These are phyloP conservation scores for Curvularia lunata DNA, from an alignment of 2,329 filamentous ascomycete genomes.

Conservation along the genomic window DNA sequence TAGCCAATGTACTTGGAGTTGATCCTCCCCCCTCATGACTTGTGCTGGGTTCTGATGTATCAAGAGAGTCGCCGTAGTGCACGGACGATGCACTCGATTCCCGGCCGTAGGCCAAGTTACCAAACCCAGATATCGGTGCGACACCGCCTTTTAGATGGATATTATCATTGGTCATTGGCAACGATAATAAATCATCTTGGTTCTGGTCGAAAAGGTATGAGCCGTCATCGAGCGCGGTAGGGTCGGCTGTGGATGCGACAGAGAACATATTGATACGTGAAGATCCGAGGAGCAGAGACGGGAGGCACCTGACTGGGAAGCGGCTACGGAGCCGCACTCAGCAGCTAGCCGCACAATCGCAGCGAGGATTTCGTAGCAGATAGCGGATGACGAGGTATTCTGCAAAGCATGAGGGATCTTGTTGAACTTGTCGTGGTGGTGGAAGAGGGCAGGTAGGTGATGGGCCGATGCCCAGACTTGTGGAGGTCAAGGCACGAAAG, in stretches of 20 bases:
- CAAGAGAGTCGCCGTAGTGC: slow-evolving; percentile 47
- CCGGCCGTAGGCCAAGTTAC: slow-evolving; percentile 47
- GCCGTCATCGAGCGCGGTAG: slow-evolving; percentile 44
- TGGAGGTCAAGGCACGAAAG: slow-evolving; percentile 38
- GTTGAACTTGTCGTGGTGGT: slow-evolving; percentile 40
- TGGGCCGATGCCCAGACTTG: slow-evolving; percentile 23
- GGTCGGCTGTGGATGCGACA: slow-evolving; percentile 42
- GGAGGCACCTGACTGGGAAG: slow-evolving; percentile 40
- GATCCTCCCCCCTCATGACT: slow-evolving; percentile 44
- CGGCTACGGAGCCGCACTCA: slow-evolving; percentile 27
- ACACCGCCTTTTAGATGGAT: slow-evolving; percentile 43
- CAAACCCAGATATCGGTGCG: slow-evolving; percentile 42
- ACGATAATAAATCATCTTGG: slow-evolving; percentile 41
- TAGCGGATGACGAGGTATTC: slow-evolving; percentile 20
- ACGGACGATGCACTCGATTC: slow-evolving; percentile 50
- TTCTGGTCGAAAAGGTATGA: slow-evolving; percentile 44
- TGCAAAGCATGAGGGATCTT: slow-evolving; percentile 35
- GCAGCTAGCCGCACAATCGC: slow-evolving; percentile 29
- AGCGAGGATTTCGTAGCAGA: slow-evolving; percentile 18
- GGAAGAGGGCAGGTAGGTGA: slow-evolving; percentile 29
- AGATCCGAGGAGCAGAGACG: slow-evolving; percentile 24
- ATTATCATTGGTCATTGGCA: slow-evolving; percentile 43
- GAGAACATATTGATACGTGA: slow-evolving; percentile 41
- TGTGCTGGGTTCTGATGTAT: slow-evolving; percentile 45
- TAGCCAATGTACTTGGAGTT: slow-evolving; percentile 37